A percentile compares a stretch with the other conserved stretches of the same genome.
phyloP scores from a whole-genome alignment of 2,329 filamentous ascomycete species.

The Arthrobotrys sinensis region DNA sequence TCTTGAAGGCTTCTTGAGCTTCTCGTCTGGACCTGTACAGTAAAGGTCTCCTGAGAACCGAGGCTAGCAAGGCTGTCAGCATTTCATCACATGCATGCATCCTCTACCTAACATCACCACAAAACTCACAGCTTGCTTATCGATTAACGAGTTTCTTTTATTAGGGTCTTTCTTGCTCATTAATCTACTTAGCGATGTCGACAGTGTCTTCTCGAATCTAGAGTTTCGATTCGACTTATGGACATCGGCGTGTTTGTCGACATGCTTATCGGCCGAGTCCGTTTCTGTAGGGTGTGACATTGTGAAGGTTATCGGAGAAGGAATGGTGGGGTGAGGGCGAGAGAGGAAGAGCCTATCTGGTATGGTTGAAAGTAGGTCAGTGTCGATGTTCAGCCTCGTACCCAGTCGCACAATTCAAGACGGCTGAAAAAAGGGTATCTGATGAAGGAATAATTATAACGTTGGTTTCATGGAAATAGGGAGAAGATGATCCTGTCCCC shows the following conservation, averaged over 20 bases:
- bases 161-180: constrained; percentile 62
- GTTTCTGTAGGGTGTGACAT: constrained; percentile 44
- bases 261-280: constrained; percentile 44
- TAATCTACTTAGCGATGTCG: constrained; percentile 58
- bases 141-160: constrained; percentile 54
- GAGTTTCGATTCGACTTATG: constrained; percentile 42
- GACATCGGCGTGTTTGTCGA: constrained; percentile 22
- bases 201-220: constrained; percentile 59
- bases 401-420: constrained; percentile 5
- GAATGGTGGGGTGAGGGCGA: constrained; percentile 1
- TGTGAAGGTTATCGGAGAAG: constrained; percentile 1
- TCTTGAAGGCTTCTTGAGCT: constrained; percentile 66
- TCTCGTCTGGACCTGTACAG: constrained; percentile 61
- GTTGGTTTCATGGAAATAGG: constrained; percentile 25
- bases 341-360: constrained; percentile 14
- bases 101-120: constrained; percentile 21
- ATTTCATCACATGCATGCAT: constrained; percentile 32
- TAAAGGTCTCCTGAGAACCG: constrained; percentile 62
- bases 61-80: constrained; percentile 49
- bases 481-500: constrained; percentile 14
- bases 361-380: constrained; percentile 7
- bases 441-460: constrained; percentile 4
- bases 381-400: constrained; percentile 19
- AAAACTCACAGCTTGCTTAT: constrained; percentile 34
- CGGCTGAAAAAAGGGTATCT: constrained; percentile 12